These are phyloP conservation scores for Acanthamoeba healyi DNA, from an alignment of 208 protist species.

Conservation along the genomic window DNA sequence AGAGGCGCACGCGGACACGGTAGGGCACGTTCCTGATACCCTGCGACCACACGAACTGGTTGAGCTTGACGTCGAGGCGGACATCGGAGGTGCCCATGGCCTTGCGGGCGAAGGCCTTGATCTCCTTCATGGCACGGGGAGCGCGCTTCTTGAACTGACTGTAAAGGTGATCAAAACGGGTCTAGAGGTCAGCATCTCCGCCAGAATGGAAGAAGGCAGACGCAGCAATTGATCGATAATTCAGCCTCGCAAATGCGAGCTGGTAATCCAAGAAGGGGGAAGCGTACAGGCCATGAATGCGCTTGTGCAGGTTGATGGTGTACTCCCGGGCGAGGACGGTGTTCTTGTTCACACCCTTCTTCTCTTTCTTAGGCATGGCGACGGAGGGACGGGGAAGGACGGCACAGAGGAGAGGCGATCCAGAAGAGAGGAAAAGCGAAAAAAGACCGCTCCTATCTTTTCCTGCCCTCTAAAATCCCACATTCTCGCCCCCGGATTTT, in stretches of 20 bases:
- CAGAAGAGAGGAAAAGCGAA: slow-evolving; percentile 65
- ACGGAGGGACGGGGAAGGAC: neutral
- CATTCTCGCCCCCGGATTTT: neutral
- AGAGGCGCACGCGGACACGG: slow-evolving; percentile 96
- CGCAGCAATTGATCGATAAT: too few relatives aligned
- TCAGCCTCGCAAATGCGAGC: too few relatives aligned
- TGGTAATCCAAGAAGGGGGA: neutral
- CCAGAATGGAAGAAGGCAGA: too few relatives aligned
- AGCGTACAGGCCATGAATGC: slow-evolving; percentile 92
- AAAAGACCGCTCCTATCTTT: neutral
- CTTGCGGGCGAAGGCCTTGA: slow-evolving; percentile 95
- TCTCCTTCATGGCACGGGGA: slow-evolving; percentile 96
- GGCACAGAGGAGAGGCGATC: slow-evolving; percentile 51
- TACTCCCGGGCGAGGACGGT: slow-evolving; percentile 94
- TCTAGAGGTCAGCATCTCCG: too few relatives aligned
- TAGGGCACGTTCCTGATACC: slow-evolving; percentile 94
- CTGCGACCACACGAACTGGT: slow-evolving; percentile 97
- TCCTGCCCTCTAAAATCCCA: neutral
- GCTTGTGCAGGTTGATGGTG: slow-evolving; percentile 98
- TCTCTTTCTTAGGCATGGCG: slow-evolving; percentile 79
- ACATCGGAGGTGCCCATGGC: slow-evolving; percentile 98
- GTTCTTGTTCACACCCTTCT: slow-evolving; percentile 78
- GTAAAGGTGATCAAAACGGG: too few relatives aligned
- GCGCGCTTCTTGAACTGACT: slow-evolving; percentile 97
- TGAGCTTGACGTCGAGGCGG: slow-evolving; percentile 96